Evolutionary conservation across 2,329 filamentous ascomycete genomes (phyloP), one percentile per base, ranked within the genome.

Genomic region (Cryoendolithus antarcticus): DNA sequence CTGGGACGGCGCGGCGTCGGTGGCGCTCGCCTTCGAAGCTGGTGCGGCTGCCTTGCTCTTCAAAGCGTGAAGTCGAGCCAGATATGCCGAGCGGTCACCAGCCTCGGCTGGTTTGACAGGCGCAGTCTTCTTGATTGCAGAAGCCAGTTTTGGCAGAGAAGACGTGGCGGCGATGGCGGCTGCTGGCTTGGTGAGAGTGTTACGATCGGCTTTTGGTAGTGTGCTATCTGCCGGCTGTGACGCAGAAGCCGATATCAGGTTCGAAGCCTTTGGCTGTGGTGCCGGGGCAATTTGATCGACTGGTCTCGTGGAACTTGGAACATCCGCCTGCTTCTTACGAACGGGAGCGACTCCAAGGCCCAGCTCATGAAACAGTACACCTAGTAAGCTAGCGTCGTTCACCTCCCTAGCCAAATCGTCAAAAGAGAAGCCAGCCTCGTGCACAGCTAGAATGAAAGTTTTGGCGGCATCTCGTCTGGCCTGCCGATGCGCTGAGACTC

Each of bases 351-450:
- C 15, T n/a, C 54, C 42, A 28, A 56, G 43, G 21, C 78, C 77
- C 3, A 91, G 62, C 12, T 85, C 78, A 19, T 69, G 63, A 50
- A 86, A 91, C 1, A 91, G 66, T 24, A 64, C 58, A 40, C 69
- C 71, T 29, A 93, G 62, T 8, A 86, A 54, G 1, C 60, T 59
- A 29, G 72, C 67, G 48, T 86, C 73, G 32, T 89, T 70, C 1
- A 84, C 82, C 57, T 89, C 82, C 8, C 76, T 69, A 9, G 88
- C 65, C 41, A 89, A 79, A 43, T 84, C 72, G 39, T 80, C 70
- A 53, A 80, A 93, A 12, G 75, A 75, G 42, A 93, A 75, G 35
- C 84, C 81, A 43, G 83, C 65, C 30, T 58, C 54, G 38, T 66
- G 55, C 43, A 70, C 51, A 32, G 50, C 47, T 5, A 46, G 42